Base-by-base conservation (phyloP, 352 stramenopile genomes). In the Phytophthora pini region DNA sequence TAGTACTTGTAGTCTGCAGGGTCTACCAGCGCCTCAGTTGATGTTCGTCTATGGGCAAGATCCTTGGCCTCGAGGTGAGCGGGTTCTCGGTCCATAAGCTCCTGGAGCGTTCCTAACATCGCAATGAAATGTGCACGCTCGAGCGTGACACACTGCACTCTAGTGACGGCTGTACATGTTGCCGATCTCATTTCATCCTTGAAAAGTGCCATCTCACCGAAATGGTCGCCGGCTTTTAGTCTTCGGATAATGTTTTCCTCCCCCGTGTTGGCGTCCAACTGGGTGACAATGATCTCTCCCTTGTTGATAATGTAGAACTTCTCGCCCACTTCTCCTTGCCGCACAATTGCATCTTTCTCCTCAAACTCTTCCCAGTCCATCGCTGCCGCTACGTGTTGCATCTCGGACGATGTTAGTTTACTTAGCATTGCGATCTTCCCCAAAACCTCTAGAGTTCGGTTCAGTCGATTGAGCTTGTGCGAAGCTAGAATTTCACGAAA, bases 171-270 rank as follows among this genome's bases (percentile, higher is more conserved):
- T 8, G 89, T 95, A 49, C 97, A 97, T 5, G 96, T 98, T 1
- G 93, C 94, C 1, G 89, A 94, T 12, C 92, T 82, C 62, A 90
- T 85, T 72, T 98, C 94, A 47, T 97, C 82, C 15, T 96, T 97
- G 40, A 98, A 82, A 5, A 99, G 73, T 3, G 96, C 93, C 70
- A 95, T 95, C 66, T 99, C 96, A 24, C 95, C 96, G 71, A 99
- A 98, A 61, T 97, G 97, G 49, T 98, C 90, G 1, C 89, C 85
- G 9, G 82, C 63, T 17, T 75, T 82, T 43, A 94, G 77, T 3
- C 77, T 76, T 45, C 84, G 84, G 46, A 92, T 89, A 12, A 70
- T 47, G 24, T 81, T 77, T 34, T 90, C 76, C 12, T 80, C 54
- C 5, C 61, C 66, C 0, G 77, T 76, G 7, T 65, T 70, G 7